These are phyloP conservation scores for Casuarina equisetifolia DNA, from an alignment of 306 rosid genomes.

Conservation along the genomic window DNA sequence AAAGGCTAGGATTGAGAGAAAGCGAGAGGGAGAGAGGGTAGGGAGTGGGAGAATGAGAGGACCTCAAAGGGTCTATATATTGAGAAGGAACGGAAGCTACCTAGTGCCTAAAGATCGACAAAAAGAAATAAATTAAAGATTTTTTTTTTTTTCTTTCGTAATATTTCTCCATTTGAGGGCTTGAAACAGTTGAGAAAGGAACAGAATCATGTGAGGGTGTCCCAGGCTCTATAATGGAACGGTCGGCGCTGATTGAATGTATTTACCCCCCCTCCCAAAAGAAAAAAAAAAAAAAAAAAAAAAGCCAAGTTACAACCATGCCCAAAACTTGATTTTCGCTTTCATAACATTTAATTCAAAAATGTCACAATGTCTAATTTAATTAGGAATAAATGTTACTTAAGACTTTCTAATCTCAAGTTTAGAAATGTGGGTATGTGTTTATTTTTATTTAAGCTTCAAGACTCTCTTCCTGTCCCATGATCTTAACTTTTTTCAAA, in stretches of 20 bases:
- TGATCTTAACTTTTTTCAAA: no score
- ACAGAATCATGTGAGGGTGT: slow-evolving; percentile 67
- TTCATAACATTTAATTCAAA: no score
- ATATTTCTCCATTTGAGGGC: slow-evolving; percentile 35
- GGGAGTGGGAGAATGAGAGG: slow-evolving; percentile 47
- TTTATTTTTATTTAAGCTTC: no score
- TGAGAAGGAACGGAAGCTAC: slow-evolving; percentile 41
- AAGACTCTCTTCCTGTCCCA: no score
- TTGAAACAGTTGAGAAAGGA: slow-evolving; percentile 47
- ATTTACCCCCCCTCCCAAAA: background rate
- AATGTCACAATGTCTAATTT: background rate
- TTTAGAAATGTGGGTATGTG: no score
- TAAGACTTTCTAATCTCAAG: no score
- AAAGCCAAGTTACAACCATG: background rate
- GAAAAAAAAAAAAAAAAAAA: background rate
- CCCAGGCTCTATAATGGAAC: slow-evolving; percentile 33
- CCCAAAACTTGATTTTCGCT: no score
- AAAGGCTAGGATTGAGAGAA: slow-evolving; percentile 14
- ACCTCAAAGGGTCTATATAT: slow-evolving; percentile 57
- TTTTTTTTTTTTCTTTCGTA: background rate
- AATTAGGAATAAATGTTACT: background rate
- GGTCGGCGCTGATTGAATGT: slow-evolving; percentile 73
- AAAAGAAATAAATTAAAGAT: background rate
- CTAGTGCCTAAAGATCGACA: slow-evolving; percentile 40
- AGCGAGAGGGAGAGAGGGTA: slow-evolving; percentile 11